Base-by-base conservation (phyloP, 2,329 filamentous ascomycete species). In the Arthroderma sp. region DNA sequence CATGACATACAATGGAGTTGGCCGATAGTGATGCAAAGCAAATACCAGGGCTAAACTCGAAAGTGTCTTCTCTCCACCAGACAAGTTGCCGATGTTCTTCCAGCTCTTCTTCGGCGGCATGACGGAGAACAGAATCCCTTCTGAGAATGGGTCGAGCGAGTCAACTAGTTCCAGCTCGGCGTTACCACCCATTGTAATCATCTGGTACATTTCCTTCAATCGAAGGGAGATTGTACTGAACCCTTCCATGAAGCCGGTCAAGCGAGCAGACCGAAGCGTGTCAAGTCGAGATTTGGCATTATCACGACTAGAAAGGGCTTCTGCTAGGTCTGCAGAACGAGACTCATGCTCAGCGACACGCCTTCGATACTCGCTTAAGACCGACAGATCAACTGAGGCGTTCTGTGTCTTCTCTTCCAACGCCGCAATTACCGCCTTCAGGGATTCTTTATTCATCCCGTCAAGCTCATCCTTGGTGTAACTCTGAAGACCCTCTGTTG, bases 91-190 rank as follows among this genome's bases (percentile, higher is more conserved):
- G 60, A 98, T 98, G 62, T 96, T 98, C 75, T 95, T 98, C 93
- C 93, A 98, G 59, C 83, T 91, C 75, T 98, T 98, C 77, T 98
- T 98, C 8, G 91, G 91, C 42, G 91, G 93, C 91, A 98, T 98
- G 53, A 98, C 93, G 45, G 82, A 89, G 71, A 98, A 98, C 40
- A 95, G 64, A 50, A 98, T 96, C 28, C 91, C 91, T 65, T 98
- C 91, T 5, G 84, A 87, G 71, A 98, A 98, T 0, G 91, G 91
- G 62, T 98, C 93, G 2, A 98, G 71, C 11, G 83, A 89, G 68
- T 98, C 91, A 36, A 98, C 91, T 27, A 98, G 79, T 64, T 98
- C 93, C 8, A 98, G 77, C 68, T 98, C 91, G 0, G 91, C 91
- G 57, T 98, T 98, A 45, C 91, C 91, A 50, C 91, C 91, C 87